A percentile compares a stretch with the other conserved stretches of the same genome.
phyloP scores from a whole-genome alignment of 371 early-diverging fungal species.

The Syncephalastrum racemosum region DNA sequence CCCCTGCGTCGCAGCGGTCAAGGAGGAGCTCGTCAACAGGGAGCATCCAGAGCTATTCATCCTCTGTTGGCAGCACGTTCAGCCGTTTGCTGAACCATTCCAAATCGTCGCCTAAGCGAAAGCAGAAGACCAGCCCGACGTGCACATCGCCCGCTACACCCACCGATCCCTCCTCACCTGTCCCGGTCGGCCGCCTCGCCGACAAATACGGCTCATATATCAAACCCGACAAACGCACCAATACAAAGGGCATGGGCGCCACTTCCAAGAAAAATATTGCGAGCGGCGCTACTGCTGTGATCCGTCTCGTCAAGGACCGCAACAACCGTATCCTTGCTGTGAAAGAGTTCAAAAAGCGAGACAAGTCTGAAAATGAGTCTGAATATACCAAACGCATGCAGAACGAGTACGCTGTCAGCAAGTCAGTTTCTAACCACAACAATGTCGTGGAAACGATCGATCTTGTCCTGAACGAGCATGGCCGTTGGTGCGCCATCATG shows the following conservation, averaged over 20 bases:
- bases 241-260: constrained; percentile 26
- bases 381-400: constrained; percentile 68
- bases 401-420: constrained; percentile 72
- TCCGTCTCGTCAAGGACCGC: constrained; percentile 67
- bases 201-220: constrained; percentile 44
- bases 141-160: constrained; percentile 2
- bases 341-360: constrained; percentile 63
- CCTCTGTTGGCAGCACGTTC: background rate
- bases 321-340: constrained; percentile 29
- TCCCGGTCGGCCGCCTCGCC: constrained; percentile 10
- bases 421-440: constrained; percentile 55
- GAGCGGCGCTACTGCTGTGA: constrained; percentile 52
- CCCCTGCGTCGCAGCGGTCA: background rate
- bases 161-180: background rate
- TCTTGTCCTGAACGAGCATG: constrained; percentile 57
- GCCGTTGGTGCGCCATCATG: constrained; percentile 63
- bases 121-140: too few species aligned
- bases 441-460: constrained; percentile 73
- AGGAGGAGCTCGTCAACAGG: background rate
- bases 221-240: constrained; percentile 21
- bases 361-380: constrained; percentile 54
- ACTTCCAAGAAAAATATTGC: constrained; percentile 40
- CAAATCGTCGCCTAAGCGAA: too few species aligned
- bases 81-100: constrained; percentile 4
- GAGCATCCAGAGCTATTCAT: constrained; percentile 1